Evolutionary conservation across 306 rosid genomes (phyloP).

Genomic region (Citrullus colocynthis): DNA sequence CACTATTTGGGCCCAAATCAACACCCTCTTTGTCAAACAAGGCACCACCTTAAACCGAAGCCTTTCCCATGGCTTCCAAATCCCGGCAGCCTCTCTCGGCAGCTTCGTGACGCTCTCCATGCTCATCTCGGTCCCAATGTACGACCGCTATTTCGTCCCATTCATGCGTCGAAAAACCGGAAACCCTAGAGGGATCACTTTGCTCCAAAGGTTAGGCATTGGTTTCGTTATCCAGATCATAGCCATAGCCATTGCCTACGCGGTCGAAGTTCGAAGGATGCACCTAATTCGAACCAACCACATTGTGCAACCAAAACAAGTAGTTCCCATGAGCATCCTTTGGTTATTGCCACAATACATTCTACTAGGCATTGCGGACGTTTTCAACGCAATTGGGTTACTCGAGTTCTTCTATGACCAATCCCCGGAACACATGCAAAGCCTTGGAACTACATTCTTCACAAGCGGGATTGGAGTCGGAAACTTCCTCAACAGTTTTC

Average conservation of each 20-base stretch:
- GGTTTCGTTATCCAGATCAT: slow-evolving; percentile 39
- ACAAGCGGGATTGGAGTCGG: slow-evolving; percentile 64
- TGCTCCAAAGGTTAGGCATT: slow-evolving; percentile 38
- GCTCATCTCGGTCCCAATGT: slow-evolving; percentile 40
- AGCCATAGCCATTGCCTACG: slow-evolving; percentile 35
- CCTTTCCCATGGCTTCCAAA: slow-evolving; percentile 15
- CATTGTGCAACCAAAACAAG: slow-evolving; percentile 28
- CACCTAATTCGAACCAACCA: slow-evolving; percentile 22
- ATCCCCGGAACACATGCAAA: slow-evolving; percentile 73
- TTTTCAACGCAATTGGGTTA: slow-evolving; percentile 49
- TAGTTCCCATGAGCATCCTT: slow-evolving; percentile 62
- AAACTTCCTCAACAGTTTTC: slow-evolving; percentile 41
- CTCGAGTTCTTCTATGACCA: slow-evolving; percentile 74
- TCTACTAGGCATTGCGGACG: slow-evolving; percentile 45
- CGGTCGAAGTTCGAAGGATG: slow-evolving; percentile 42
- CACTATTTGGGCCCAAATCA: slow-evolving; percentile 64
- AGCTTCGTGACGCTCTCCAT: slow-evolving; percentile 48
- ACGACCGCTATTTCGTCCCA: slow-evolving; percentile 49
- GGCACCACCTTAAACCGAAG: slow-evolving; percentile 42
- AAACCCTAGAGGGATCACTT: slow-evolving; percentile 43
- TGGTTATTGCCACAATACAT: slow-evolving; percentile 65
- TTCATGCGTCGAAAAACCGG: slow-evolving; percentile 30
- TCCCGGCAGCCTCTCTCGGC: slow-evolving; percentile 49
- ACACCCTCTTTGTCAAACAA: slow-evolving; percentile 58
- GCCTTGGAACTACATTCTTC: slow-evolving; percentile 61